phyloP scores from a whole-genome alignment of 2,329 filamentous ascomycete species.

The Hymenoscyphus fructigenus region DNA sequence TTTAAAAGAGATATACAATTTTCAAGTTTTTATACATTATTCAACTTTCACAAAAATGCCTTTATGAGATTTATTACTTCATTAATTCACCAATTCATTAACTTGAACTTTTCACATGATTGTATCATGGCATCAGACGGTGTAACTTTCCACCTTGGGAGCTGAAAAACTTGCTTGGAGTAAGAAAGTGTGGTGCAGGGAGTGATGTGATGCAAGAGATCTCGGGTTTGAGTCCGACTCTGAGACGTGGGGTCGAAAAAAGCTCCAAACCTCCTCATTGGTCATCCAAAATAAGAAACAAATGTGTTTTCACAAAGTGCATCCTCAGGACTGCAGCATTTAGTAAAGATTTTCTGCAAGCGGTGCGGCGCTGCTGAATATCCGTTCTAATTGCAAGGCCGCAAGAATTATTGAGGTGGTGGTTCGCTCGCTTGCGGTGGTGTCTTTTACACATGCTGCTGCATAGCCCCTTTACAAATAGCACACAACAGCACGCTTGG shows the following conservation, averaged over 20 bases:
- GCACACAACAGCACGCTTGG: too few relatives aligned
- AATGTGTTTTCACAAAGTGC: not conserved
- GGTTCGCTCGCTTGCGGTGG: not conserved
- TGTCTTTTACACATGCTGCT: not conserved
- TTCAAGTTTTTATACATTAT: not conserved
- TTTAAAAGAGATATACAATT: not conserved
- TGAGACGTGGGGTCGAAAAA: conserved; percentile 2
- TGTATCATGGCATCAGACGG: not conserved
- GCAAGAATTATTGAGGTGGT: too few relatives aligned
- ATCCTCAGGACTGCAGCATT: not conserved
- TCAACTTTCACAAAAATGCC: not conserved
- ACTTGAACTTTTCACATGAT: not conserved
- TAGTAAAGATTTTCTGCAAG: not conserved
- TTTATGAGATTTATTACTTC: not conserved
- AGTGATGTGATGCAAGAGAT: not conserved
- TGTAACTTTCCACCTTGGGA: not conserved
- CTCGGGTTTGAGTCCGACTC: not conserved
- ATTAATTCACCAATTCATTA: not conserved
- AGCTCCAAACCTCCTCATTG: not conserved
- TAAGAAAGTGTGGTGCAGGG: not conserved
- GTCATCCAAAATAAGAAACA: conserved; percentile 1
- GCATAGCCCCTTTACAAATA: too few relatives aligned
- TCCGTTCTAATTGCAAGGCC: too few relatives aligned
- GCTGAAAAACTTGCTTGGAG: not conserved
- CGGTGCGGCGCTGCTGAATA: not conserved